Evolutionary conservation across 768 basidiomycete genomes (phyloP), one percentile per base, ranked within the genome.

Genomic region (Mycena kentingensis): DNA sequence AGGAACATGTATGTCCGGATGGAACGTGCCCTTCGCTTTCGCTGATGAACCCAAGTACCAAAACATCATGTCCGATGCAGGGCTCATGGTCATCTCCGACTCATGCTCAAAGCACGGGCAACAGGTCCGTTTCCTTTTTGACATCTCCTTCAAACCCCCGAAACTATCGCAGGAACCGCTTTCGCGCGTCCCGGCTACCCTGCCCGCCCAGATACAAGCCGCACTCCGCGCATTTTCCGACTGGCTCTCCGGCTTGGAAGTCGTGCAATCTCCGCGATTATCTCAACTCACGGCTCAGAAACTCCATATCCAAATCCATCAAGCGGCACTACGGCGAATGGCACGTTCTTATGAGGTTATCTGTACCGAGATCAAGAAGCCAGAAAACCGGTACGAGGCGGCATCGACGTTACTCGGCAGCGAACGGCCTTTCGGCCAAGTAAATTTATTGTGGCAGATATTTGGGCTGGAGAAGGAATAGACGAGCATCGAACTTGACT

Each of bases 341-440:
- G 87, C 81, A 2, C 69, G 67, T 26, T 83, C 85, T 3, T 99
- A 98, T 70, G 77, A 73, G 8, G 65, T 75, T 55, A 71, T 98
- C 3, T 94, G 88, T 66, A 86, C 85, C 39, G 82, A 85, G 49
- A 88, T 98, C 15, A 79, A 81, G 63, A 83, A 81, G 48, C 79
- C 84, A 35, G 80, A 82, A 67, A 92, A 92, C 57, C 79, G 77
- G 67, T 99, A 98, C 63, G 94, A 98, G 71, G 95, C 94, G n/a
- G 90, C 85, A 15, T 79, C 84, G 53, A 94, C 93, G 19, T 66
- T 96, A 51, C 69, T 96, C 32, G 88, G 93, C 13, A 84, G 87
- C 55, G 87, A 90, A 71, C 70, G 90, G 67, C 90, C 90, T 18
- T 93, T 92, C 71, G 91, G 90, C 46, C 86, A 88, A 65, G 78